Evolutionary conservation across 306 rosid genomes (phyloP), one percentile per base, ranked within the genome.

Genomic region (Gynostemma pentaphyllum): DNA sequence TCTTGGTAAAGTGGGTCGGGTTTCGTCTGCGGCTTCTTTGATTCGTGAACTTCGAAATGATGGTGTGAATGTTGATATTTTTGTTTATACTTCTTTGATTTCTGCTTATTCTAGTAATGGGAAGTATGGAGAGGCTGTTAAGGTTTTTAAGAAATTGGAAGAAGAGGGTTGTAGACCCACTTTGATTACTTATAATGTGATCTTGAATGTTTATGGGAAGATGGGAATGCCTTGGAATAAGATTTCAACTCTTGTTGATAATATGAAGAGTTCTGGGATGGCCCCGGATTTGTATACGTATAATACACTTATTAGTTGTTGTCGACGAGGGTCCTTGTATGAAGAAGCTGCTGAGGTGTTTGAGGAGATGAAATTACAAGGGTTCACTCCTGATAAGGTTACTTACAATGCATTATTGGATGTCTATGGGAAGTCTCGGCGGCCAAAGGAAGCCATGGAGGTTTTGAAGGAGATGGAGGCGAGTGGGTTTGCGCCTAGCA

Each of bases 221-320:
- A 84, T 88, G 95, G 95, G 98, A 2, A 82, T 83, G 87, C 85
- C 95, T 74, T 92, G 96, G 96, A 75, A 82, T 66, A 81, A 69
- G 69, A 79, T 81, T 44, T 63, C 72, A 9, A 73, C 65, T 16
- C 79, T 84, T 53, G 61, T 92, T n/a, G 70, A 80, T 4, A 23
- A 72, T 15, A 88, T 88, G 96, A 88, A 73, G 68, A 36, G 41
- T 14, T 63, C 76, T 0, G 84, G 95, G 65, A 46, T 88, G 80
- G 45, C 77, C 59, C 96, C 90, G 4, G 96, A 92, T 82, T 78
- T 77, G 66, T 92, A 84, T 62, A 92, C 96, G 36, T 92, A 84
- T 61, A 92, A 92, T 55, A 92, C 90, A 0, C 89, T 91, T 14
- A 88, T 88, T 26, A 88, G 81, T 52, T 80, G 89, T 60, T 88